Percentiles rank a stretch among this genome's conserved stretches.
Conservation (phyloP, 2,329 filamentous ascomycete species). For the Venturia oleaginea region DNA sequence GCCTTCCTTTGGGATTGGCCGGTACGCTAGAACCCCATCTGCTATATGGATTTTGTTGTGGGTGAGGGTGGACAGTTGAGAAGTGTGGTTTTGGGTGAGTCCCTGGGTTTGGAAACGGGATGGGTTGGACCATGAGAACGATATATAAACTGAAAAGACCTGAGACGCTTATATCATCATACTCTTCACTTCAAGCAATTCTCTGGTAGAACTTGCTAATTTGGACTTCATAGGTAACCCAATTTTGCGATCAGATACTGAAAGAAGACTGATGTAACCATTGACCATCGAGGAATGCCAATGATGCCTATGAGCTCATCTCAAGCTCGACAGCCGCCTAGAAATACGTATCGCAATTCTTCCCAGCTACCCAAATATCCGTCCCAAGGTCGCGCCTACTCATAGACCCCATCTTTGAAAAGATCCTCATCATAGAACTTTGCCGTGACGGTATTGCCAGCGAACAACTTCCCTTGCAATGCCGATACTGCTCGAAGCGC, state of each 20-base stretch:
- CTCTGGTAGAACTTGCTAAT: background rate
- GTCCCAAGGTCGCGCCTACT: background rate
- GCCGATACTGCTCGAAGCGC: conserved; percentile 84
- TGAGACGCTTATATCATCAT: background rate
- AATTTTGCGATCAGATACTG: background rate
- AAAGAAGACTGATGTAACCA: background rate
- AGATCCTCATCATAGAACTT: conserved; percentile 73
- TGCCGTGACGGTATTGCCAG: conserved; percentile 74
- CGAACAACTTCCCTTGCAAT: conserved; percentile 78
- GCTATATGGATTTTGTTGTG: conserved; percentile 4
- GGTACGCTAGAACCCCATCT: conserved; percentile 4
- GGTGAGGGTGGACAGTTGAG: background rate
- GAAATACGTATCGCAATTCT: background rate
- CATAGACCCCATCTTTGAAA: conserved; percentile 45
- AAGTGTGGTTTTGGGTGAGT: background rate
- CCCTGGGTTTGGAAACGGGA: conserved; percentile 1
- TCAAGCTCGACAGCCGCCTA: background rate
- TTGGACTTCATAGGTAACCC: background rate
- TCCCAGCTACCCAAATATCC: background rate
- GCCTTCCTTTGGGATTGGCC: background rate
- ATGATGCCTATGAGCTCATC: background rate
- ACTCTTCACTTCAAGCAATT: background rate
- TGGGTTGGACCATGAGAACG: background rate
- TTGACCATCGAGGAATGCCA: background rate
- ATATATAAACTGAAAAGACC: background rate